Evolutionary conservation across 106 monocot genomes (phyloP).

Genomic region (Allium sativum): DNA sequence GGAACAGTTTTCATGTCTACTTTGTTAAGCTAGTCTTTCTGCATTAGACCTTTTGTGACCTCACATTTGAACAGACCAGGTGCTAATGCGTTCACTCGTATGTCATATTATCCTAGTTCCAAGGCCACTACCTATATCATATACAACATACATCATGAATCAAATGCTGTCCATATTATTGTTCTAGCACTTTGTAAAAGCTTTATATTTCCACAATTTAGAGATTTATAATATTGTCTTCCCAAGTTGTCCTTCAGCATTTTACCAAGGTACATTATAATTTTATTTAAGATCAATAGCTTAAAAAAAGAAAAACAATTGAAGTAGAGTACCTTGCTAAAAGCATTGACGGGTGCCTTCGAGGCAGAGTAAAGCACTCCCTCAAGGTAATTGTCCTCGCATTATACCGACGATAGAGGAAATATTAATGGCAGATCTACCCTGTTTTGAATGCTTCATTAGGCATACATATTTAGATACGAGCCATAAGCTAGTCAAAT

Average conservation of each 20-base stretch:
- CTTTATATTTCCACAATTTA: neutral
- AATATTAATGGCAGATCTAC: constrained; percentile 57
- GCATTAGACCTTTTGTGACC: constrained; percentile 21
- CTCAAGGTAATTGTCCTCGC: constrained; percentile 54
- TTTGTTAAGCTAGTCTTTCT: constrained; percentile 21
- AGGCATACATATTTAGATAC: constrained; percentile 54
- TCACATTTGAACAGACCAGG: constrained; percentile 32
- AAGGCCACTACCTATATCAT: constrained; percentile 11
- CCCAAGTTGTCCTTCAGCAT: neutral
- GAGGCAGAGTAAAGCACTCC: constrained; percentile 41
- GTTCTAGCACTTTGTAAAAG: neutral
- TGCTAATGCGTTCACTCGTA: constrained; percentile 19
- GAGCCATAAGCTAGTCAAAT: constrained; percentile 62
- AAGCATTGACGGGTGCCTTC: constrained; percentile 38
- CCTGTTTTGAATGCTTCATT: constrained; percentile 48
- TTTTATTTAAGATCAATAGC: neutral
- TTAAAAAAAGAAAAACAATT: neutral
- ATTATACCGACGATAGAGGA: constrained; percentile 47
- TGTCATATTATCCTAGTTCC: constrained; percentile 17
- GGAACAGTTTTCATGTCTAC: constrained; percentile 15
- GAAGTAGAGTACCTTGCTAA: constrained; percentile 40
- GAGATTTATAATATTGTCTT: neutral
- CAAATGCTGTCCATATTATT: neutral
- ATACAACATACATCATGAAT: neutral
- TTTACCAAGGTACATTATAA: neutral